phyloP scores from a whole-genome alignment of 495 filamentous ascomycete genomes.

The Talaromyces nanjingensis region DNA sequence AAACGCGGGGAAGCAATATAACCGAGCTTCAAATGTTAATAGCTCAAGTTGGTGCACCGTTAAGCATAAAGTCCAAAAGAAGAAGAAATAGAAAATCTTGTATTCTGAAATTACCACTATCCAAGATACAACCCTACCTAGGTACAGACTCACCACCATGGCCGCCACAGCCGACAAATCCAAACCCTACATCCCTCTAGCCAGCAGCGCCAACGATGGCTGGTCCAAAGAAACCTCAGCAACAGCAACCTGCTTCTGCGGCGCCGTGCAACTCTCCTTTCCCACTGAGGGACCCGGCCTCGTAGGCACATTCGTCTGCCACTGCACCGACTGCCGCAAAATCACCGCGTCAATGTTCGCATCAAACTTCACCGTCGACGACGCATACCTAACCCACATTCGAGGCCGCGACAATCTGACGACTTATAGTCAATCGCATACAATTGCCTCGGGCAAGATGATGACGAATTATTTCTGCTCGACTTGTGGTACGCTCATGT shows the following conservation, averaged over 20 bases:
- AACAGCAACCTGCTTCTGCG: constrained; percentile 51
- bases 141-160: background rate
- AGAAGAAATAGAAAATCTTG: no score
- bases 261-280: constrained; percentile 46
- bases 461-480: constrained; percentile 52
- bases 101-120: no score
- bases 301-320: constrained; percentile 45
- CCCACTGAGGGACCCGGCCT: constrained; percentile 35
- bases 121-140: no score
- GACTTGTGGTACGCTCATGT: constrained; percentile 49
- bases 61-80: no score
- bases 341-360: constrained; percentile 55
- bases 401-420: constrained; percentile 43
- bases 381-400: constrained; percentile 34
- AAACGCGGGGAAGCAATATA: no score
- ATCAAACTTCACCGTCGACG: constrained; percentile 43
- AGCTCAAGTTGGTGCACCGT: no score
- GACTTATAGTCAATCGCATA: constrained; percentile 30
- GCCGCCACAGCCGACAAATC: constrained; percentile 4
- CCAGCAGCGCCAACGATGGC: constrained; percentile 24
- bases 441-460: constrained; percentile 29
- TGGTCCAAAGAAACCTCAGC: constrained; percentile 35
- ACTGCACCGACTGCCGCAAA: constrained; percentile 53
- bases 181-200: constrained; percentile 26
- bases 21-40: no score